Conservation (phyloP, 1,139 yeast species). For the Geotrichum fermentans region DNA sequence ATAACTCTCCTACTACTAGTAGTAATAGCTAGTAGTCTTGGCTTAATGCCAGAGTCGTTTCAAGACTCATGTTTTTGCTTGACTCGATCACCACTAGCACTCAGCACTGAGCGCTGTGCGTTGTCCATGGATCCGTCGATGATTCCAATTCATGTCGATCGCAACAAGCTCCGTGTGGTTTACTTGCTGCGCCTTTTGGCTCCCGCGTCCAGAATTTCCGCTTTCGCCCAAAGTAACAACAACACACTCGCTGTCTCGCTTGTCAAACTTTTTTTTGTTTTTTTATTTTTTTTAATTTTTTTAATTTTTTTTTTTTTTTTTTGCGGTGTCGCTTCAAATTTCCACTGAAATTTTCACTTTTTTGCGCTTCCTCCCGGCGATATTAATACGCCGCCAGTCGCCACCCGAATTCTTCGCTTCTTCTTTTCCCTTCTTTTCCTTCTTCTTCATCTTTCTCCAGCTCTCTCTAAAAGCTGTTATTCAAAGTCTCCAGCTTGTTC, state of each 20-base stretch:
- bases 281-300: not conserved
- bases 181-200: slow-evolving; percentile 1
- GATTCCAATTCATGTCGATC: too few relatives aligned
- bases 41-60: too few relatives aligned
- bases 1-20: too few relatives aligned
- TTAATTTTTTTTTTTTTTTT: not conserved
- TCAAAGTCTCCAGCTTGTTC: not conserved
- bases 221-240: too few relatives aligned
- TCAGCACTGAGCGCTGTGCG: too few relatives aligned
- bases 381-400: not conserved
- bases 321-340: not conserved
- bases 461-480: too few relatives aligned
- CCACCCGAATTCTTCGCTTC: not conserved
- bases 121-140: too few relatives aligned
- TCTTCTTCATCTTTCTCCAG: not conserved
- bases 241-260: too few relatives aligned
- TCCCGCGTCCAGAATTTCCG: not conserved
- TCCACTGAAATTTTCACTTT: not conserved
- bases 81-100: too few relatives aligned
- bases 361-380: not conserved
- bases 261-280: not conserved
- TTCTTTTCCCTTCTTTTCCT: not conserved
- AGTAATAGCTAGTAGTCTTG: too few relatives aligned
- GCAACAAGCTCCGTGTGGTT: too few relatives aligned
- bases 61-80: too few relatives aligned